Evolutionary conservation across 2,329 filamentous ascomycete species (phyloP).

Genomic region (Stachybotrys chlorohalonatus): DNA sequence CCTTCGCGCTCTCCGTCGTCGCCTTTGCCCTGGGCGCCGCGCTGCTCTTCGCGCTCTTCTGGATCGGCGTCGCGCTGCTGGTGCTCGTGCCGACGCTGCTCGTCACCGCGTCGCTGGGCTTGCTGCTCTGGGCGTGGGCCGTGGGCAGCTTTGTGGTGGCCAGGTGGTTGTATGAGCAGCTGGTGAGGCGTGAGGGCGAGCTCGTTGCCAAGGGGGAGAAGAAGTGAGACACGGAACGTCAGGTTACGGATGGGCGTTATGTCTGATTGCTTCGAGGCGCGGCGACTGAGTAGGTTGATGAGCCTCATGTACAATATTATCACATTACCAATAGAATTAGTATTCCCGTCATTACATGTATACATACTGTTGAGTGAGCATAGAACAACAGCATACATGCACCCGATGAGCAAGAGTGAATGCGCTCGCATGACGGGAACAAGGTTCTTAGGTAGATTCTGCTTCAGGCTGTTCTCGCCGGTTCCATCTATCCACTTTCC

Average conservation of each 20-base stretch:
- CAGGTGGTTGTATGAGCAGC: slow-evolving; percentile 34
- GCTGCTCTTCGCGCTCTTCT: slow-evolving; percentile 58
- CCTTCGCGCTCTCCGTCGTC: slow-evolving; percentile 55
- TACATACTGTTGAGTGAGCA: too few species aligned
- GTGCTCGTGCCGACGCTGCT: slow-evolving; percentile 62
- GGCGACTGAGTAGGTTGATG: too few species aligned
- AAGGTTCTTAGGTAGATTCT: background rate
- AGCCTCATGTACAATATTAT: too few species aligned
- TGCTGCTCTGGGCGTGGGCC: slow-evolving; percentile 60
- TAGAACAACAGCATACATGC: too few species aligned
- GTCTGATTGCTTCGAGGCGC: too few species aligned
- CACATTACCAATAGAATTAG: too few species aligned
- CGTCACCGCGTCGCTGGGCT: slow-evolving; percentile 51
- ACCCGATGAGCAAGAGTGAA: too few species aligned
- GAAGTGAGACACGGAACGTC: background rate
- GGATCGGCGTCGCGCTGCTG: slow-evolving; percentile 56
- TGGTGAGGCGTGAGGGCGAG: slow-evolving; percentile 2
- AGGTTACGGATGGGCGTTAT: too few species aligned
- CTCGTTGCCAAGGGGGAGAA: background rate
- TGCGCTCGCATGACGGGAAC: too few species aligned
- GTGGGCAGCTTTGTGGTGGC: slow-evolving; percentile 47
- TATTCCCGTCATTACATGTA: too few species aligned
- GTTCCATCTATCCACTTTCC: background rate
- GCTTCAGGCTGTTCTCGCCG: background rate
- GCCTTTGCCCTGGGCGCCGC: slow-evolving; percentile 54